Conservation (phyloP, 352 stramenopile species). For the Globisporangium paddicum region DNA sequence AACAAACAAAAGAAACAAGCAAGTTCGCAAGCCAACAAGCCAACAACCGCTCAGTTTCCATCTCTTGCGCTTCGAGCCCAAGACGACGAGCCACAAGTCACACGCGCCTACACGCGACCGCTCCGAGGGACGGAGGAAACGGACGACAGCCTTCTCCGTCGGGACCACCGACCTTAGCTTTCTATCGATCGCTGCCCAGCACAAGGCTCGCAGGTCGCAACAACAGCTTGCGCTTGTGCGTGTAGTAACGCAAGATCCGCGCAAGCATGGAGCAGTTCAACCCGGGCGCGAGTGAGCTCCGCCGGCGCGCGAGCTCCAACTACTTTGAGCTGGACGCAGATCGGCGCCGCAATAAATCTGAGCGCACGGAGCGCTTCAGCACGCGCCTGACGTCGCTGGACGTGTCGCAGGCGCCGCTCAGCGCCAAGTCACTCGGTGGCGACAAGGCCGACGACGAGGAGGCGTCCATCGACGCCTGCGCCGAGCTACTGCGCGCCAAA, state of each 20-base stretch:
- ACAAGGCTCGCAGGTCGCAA: too few species aligned
- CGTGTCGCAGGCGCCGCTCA: constrained; percentile 23
- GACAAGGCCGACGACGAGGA: constrained; percentile 55
- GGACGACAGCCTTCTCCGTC: too few species aligned
- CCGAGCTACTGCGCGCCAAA: constrained; percentile 70
- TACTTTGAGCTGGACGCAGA: constrained; percentile 82
- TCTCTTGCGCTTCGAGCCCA: background rate
- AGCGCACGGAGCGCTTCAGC: constrained; percentile 58
- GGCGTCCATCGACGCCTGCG: constrained; percentile 77
- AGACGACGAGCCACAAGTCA: too few species aligned
- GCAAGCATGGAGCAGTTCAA: constrained; percentile 10
- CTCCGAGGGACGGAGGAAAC: too few species aligned
- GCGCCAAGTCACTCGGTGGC: constrained; percentile 12
- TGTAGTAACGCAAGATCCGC: constrained; percentile 7
- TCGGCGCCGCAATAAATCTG: constrained; percentile 65
- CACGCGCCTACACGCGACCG: too few species aligned
- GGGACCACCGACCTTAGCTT: too few species aligned
- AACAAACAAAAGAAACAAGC: background rate
- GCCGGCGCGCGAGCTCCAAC: constrained; percentile 70
- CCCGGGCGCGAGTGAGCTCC: constrained; percentile 14
- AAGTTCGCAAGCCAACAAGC: background rate
- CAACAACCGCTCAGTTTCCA: constrained; percentile 6
- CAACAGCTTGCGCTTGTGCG: too few species aligned
- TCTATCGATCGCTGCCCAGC: too few species aligned
- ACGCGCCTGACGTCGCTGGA: constrained; percentile 52